Conservation (phyloP, 106 monocot species). For the Dioscorea dumetorum region DNA sequence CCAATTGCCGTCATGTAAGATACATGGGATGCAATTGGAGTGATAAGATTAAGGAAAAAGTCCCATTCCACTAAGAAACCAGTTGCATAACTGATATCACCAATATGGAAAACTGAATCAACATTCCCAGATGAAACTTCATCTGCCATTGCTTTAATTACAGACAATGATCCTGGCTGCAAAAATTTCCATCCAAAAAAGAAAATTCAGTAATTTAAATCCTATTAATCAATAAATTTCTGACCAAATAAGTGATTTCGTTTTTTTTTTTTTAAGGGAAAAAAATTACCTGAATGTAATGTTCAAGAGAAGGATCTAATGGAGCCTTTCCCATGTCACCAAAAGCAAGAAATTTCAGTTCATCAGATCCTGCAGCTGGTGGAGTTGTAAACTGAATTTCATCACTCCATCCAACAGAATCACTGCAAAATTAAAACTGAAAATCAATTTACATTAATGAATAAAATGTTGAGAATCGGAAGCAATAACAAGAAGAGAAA, state of each 20-base stretch:
- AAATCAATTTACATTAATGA: not conserved
- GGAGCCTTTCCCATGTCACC: conserved; percentile 90
- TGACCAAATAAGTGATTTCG: not conserved
- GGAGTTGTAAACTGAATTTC: conserved; percentile 53
- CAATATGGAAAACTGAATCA: conserved; percentile 67
- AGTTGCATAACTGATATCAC: conserved; percentile 77
- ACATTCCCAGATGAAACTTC: conserved; percentile 30
- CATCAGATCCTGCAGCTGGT: conserved; percentile 50
- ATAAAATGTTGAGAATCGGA: too few species aligned
- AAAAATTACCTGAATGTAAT: conserved; percentile 58
- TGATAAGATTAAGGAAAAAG: conserved; percentile 46
- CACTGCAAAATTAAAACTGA: conserved; percentile 18
- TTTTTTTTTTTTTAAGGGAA: too few species aligned
- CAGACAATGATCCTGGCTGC: conserved; percentile 75
- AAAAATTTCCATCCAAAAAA: conserved; percentile 1
- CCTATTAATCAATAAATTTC: not conserved
- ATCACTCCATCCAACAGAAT: conserved; percentile 66
- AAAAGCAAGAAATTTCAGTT: conserved; percentile 40
- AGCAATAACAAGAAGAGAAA: too few species aligned
- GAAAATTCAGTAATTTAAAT: not conserved
- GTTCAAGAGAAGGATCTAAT: conserved; percentile 54
- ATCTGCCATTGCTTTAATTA: conserved; percentile 33
- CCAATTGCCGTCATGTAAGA: conserved; percentile 76
- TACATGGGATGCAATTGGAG: conserved; percentile 49
- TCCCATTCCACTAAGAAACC: conserved; percentile 78